phyloP scores from a whole-genome alignment of 2,329 filamentous ascomycete species.

The Fusarium pseudograminearum region DNA sequence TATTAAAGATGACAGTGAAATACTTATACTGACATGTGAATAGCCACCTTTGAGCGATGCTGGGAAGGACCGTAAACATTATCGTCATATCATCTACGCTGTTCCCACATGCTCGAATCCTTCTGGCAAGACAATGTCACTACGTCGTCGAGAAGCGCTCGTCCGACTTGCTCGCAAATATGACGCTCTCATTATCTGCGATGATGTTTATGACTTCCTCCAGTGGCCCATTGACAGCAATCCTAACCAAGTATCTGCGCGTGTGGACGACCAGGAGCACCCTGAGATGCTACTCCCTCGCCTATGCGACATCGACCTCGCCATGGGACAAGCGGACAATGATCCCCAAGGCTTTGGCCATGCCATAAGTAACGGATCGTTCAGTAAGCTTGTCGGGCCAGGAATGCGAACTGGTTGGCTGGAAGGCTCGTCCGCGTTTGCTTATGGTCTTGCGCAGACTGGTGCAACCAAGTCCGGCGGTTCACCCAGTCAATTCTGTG shows the following conservation, averaged over 20 bases:
- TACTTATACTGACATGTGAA: slow-evolving; percentile 8
- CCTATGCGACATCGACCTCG: slow-evolving; percentile 81
- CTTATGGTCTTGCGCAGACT: slow-evolving; percentile 63
- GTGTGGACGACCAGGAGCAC: slow-evolving; percentile 49
- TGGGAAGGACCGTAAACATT: slow-evolving; percentile 77
- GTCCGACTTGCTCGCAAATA: slow-evolving; percentile 81
- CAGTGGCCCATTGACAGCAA: slow-evolving; percentile 71
- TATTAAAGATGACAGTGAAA: not conserved
- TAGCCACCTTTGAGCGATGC: slow-evolving; percentile 65
- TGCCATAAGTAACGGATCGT: slow-evolving; percentile 86
- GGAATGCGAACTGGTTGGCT: slow-evolving; percentile 90
- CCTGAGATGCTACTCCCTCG: slow-evolving; percentile 73
- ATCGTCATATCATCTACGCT: slow-evolving; percentile 87
- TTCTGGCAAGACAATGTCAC: slow-evolving; percentile 83
- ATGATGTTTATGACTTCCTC: slow-evolving; percentile 95
- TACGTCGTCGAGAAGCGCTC: slow-evolving; percentile 73
- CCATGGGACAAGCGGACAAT: slow-evolving; percentile 65
- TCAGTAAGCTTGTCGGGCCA: slow-evolving; percentile 87
- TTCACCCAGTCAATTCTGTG: slow-evolving; percentile 66
- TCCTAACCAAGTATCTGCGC: slow-evolving; percentile 38
- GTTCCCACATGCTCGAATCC: slow-evolving; percentile 93
- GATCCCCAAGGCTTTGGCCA: slow-evolving; percentile 75
- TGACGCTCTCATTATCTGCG: slow-evolving; percentile 85
- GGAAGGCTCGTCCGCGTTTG: slow-evolving; percentile 73
- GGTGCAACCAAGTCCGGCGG: slow-evolving; percentile 69